These are phyloP conservation scores for Histomonas meleagridis DNA, from an alignment of 208 protist genomes.

Conservation along the genomic window DNA sequence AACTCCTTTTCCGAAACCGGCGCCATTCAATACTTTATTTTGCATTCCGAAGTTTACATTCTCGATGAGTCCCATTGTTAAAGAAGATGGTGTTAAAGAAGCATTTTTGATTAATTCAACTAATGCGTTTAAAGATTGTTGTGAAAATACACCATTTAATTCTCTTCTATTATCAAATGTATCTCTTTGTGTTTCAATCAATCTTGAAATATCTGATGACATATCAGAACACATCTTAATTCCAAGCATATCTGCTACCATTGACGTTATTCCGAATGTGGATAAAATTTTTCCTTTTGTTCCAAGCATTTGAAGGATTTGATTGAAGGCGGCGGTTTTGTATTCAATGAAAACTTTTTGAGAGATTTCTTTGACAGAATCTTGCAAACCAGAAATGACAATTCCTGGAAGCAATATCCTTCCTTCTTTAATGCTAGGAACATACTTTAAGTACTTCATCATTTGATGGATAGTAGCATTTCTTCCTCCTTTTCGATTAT, in stretches of 20 bases:
- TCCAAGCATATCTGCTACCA: not conserved
- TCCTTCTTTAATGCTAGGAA: not conserved
- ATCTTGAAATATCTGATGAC: not conserved
- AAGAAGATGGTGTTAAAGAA: too few relatives aligned
- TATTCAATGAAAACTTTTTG: not conserved
- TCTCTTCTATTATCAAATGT: not conserved
- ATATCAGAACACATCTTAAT: not conserved
- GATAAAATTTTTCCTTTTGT: not conserved
- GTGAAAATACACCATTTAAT: not conserved
- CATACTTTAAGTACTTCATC: not conserved
- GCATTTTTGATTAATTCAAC: too few relatives aligned
- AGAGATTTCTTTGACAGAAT: not conserved
- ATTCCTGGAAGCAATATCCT: not conserved
- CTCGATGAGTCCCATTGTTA: too few relatives aligned
- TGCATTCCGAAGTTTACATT: too few relatives aligned
- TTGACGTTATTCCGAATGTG: not conserved
- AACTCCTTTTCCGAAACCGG: too few relatives aligned
- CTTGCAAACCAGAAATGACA: not conserved
- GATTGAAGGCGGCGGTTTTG: not conserved
- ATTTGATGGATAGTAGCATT: not conserved
- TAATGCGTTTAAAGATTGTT: not conserved
- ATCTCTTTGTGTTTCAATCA: not conserved
- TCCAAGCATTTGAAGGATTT: slow-evolving; percentile 1
- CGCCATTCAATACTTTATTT: too few relatives aligned
- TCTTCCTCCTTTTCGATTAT: not conserved